Percentiles rank a stretch among this genome's conserved stretches.
Conservation (phyloP, 1,284 basidiomycete genomes). For the Clitocybe nebularis region DNA sequence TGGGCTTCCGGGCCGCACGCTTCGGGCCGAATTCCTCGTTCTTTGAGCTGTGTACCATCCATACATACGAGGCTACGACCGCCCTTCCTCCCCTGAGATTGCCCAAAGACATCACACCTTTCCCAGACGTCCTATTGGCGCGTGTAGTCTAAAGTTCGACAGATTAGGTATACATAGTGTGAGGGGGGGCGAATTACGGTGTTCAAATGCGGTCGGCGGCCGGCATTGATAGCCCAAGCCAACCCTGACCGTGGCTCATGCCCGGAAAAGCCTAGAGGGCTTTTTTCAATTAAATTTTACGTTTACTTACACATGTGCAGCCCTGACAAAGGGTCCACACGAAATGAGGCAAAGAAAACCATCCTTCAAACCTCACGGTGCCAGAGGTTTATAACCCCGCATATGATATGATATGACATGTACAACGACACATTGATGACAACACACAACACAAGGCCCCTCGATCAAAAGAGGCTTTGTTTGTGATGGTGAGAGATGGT, state of each 20-base stretch:
- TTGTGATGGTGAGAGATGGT: neutral
- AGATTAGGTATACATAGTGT: neutral
- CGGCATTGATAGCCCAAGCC: no score
- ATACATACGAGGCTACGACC: neutral
- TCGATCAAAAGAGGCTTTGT: conserved; percentile 1
- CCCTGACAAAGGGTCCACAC: neutral
- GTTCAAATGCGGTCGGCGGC: no score
- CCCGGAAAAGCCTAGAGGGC: no score
- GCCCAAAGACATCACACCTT: neutral
- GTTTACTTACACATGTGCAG: neutral
- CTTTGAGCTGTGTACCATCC: neutral
- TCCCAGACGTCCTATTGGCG: neutral
- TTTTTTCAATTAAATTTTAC: neutral
- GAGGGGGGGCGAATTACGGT: no score
- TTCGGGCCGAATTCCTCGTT: neutral
- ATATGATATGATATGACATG: no score
- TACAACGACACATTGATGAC: no score
- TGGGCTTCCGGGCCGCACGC: neutral
- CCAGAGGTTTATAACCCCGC: neutral
- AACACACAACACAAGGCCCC: neutral
- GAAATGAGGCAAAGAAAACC: neutral
- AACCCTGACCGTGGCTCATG: no score
- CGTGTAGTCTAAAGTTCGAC: neutral
- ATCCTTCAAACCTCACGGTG: neutral
- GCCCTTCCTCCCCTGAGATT: neutral